A percentile compares a stretch with the other conserved stretches of the same genome.
These are phyloP conservation scores for Phytopythium montanum DNA, from an alignment of 352 stramenopile species.

Conservation along the genomic window DNA sequence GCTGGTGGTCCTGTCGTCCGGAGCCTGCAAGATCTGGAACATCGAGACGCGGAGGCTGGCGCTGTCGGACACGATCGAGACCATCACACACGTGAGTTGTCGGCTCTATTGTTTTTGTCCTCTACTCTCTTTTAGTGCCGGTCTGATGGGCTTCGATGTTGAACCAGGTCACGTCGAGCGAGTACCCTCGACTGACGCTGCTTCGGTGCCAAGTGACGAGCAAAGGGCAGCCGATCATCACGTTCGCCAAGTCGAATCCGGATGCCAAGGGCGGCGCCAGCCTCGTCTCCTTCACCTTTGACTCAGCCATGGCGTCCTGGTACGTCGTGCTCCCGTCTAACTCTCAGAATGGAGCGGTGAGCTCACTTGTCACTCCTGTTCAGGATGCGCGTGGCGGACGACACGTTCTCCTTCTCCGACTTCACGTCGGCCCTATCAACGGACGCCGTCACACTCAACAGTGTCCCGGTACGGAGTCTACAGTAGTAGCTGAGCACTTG, in stretches of 20 bases:
- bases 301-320: slow-evolving; percentile 67
- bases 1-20: slow-evolving; percentile 63
- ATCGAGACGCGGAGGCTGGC: slow-evolving; percentile 39
- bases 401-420: slow-evolving; percentile 85
- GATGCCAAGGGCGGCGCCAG: slow-evolving; percentile 46
- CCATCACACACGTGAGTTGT: slow-evolving; percentile 45
- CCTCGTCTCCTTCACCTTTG: slow-evolving; percentile 80
- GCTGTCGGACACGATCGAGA: slow-evolving; percentile 61
- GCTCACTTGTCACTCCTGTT: not conserved
- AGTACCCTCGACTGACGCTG: slow-evolving; percentile 50
- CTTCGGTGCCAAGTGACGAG: slow-evolving; percentile 68
- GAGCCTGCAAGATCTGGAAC: slow-evolving; percentile 73
- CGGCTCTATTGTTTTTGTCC: too few species aligned
- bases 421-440: slow-evolving; percentile 74
- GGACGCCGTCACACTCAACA: slow-evolving; percentile 54
- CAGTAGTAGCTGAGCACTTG: slow-evolving; percentile 1
- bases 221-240: slow-evolving; percentile 74
- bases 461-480: slow-evolving; percentile 48
- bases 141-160: not conserved
- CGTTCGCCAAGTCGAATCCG: slow-evolving; percentile 64
- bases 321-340: slow-evolving; percentile 17
- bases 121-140: too few species aligned
- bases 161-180: slow-evolving; percentile 2
- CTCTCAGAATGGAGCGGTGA: not conserved
- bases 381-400: slow-evolving; percentile 84